Percentiles rank a stretch among this genome's conserved stretches.
Conservation (phyloP, 2,329 filamentous ascomycete genomes). For the Myriangium duriaei region DNA sequence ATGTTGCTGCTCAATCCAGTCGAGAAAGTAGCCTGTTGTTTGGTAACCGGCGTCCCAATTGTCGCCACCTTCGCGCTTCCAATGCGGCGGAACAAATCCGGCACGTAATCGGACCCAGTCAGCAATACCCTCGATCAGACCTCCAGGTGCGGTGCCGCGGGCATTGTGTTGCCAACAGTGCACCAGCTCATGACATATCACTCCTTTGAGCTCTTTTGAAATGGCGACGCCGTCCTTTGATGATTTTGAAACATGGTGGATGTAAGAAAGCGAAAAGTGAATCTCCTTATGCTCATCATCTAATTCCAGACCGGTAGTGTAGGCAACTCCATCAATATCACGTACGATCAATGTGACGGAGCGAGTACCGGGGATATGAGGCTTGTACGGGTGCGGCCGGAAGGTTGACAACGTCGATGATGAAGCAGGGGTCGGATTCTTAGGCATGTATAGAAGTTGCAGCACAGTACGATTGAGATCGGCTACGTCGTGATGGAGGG, state of each 20-base stretch:
- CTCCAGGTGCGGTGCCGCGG: slow-evolving; percentile 43
- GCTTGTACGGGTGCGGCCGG: slow-evolving; percentile 5
- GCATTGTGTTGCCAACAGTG: slow-evolving; percentile 85
- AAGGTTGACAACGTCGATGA: not conserved
- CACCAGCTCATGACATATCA: slow-evolving; percentile 83
- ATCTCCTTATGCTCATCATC: slow-evolving; percentile 88
- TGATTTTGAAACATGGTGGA: slow-evolving; percentile 27
- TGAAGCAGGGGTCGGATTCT: slow-evolving; percentile 2
- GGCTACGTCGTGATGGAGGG: slow-evolving; percentile 49
- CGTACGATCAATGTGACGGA: slow-evolving; percentile 76
- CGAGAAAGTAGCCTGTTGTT: slow-evolving; percentile 79
- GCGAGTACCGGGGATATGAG: slow-evolving; percentile 50
- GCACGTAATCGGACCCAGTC: slow-evolving; percentile 80
- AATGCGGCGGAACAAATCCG: slow-evolving; percentile 66
- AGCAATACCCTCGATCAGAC: slow-evolving; percentile 80
- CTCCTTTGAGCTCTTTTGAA: slow-evolving; percentile 56
- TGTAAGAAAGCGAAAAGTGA: slow-evolving; percentile 70
- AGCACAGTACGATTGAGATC: slow-evolving; percentile 57
- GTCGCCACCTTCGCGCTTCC: slow-evolving; percentile 48
- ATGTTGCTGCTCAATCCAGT: slow-evolving; percentile 62
- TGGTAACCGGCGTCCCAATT: slow-evolving; percentile 88
- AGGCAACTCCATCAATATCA: slow-evolving; percentile 72
- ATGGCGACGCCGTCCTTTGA: not conserved
- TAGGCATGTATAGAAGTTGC: slow-evolving; percentile 50
- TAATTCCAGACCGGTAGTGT: slow-evolving; percentile 68